Evolutionary conservation across 140 eudicot genomes (phyloP), one percentile per base, ranked within the genome.

Genomic region (Stevia rebaudiana): DNA sequence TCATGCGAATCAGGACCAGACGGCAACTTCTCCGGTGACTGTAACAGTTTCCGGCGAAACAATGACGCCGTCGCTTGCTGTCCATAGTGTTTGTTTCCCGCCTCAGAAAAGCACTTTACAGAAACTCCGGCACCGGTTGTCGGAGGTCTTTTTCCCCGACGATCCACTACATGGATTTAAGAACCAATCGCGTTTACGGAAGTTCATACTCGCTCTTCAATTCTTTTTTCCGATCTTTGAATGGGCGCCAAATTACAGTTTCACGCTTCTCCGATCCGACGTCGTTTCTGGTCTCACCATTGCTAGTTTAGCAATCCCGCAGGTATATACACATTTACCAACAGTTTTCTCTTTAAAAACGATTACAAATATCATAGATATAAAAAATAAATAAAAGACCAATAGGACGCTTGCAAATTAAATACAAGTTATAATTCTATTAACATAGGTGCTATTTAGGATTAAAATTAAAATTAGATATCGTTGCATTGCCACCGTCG

Each of bases 241-340:
- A 11, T 94, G 99, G 99, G 99, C 80, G 5, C 99, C 99, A 1
- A 74, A 81, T 75, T 94, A 94, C 64, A 88, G 11, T 67, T 24
- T 88, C 21, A 41, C 61, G 12, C 83, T 94, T 4, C 72, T 94
- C 5, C 79, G 79, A 50, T 85, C 97, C 67, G 99, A 94, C 68
- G 69, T 94, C 41, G 71, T 94, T 28, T 94, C 99, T 10, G 99
- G 99, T 6, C 84, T 94, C 68, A 94, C 99, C 65, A 94, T 94
- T 71, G 99, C 99, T 0, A 94, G 99, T 61, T 84, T 94, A 17
- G 88, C 99, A 1, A 94, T 94, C 18, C 99, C 99, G 22, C 98
- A 92, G 95, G 98, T 91, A 71, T 91, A 71, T 25, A 24, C 0
- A 37, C 35, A 37, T 33, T 15, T 1, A 54, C 10, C 13, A 23